Conservation (phyloP, 75 land plant species). For the Picea glauca region DNA sequence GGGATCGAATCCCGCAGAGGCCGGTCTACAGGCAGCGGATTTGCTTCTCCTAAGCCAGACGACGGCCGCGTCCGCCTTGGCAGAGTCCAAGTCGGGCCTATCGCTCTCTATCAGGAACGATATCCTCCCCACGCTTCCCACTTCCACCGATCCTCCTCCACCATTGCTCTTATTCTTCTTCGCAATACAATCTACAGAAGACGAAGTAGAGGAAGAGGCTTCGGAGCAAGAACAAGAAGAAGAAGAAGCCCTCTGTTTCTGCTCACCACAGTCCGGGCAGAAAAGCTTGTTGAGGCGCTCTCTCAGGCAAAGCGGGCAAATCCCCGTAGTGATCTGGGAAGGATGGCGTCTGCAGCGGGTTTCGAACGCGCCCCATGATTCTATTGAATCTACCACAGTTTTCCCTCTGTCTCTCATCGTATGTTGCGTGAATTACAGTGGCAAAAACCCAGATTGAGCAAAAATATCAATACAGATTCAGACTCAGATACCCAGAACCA, state of each 20-base stretch:
- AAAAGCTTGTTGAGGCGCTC: constrained; percentile 40
- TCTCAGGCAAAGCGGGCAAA: constrained; percentile 44
- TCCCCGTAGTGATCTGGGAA: constrained; percentile 11
- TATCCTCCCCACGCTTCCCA: constrained; percentile 39
- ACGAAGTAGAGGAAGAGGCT: constrained; percentile 29
- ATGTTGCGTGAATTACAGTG: too few relatives aligned
- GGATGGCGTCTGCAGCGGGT: constrained; percentile 5
- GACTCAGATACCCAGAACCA: too few relatives aligned
- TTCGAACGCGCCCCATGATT: background rate
- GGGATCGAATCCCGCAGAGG: background rate
- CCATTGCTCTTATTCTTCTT: background rate
- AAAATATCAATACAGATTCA: too few relatives aligned
- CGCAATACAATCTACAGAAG: constrained; percentile 10
- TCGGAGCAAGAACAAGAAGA: constrained; percentile 60
- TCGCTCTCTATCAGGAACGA: constrained; percentile 56
- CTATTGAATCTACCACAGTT: too few relatives aligned
- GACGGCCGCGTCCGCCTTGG: background rate
- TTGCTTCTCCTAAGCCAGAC: background rate
- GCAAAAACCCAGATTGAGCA: too few relatives aligned
- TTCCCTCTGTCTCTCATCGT: too few relatives aligned
- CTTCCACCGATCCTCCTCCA: constrained; percentile 23
- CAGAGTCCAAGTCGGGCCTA: background rate
- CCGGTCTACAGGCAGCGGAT: constrained; percentile 5
- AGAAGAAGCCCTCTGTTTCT: constrained; percentile 8
- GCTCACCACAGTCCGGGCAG: constrained; percentile 60